phyloP scores from a whole-genome alignment of 2,329 filamentous ascomycete species.

The Fusarium albosuccineum region DNA sequence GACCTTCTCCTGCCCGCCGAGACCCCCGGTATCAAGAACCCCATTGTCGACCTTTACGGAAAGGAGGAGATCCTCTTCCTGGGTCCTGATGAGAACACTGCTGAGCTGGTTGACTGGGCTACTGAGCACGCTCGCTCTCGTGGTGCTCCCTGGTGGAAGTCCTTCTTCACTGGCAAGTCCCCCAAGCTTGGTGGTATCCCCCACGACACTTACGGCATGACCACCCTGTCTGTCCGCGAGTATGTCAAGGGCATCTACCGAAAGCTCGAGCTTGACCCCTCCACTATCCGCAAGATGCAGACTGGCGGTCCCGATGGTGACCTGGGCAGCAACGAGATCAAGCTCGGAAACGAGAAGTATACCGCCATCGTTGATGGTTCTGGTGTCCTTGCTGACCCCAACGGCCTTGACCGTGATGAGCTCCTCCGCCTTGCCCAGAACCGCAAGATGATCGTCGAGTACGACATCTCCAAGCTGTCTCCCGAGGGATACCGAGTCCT shows the following conservation, averaged over 20 bases:
- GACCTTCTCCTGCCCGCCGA: slow-evolving; percentile 90
- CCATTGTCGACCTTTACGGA: slow-evolving; percentile 93
- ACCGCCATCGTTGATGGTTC: slow-evolving; percentile 95
- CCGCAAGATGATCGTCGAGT: slow-evolving; percentile 90
- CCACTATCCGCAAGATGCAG: slow-evolving; percentile 91
- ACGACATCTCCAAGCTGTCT: slow-evolving; percentile 87
- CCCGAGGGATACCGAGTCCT: slow-evolving; percentile 90
- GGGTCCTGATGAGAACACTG: slow-evolving; percentile 99
- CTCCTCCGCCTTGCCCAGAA: slow-evolving; percentile 86
- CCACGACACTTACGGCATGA: slow-evolving; percentile 98
- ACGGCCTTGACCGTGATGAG: slow-evolving; percentile 87
- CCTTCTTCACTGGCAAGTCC: slow-evolving; percentile 99
- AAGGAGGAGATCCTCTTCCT: slow-evolving; percentile 98
- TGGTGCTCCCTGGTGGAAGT: slow-evolving; percentile 99
- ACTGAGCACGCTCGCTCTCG: slow-evolving; percentile 90
- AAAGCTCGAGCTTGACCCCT: slow-evolving; percentile 90
- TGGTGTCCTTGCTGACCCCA: slow-evolving; percentile 92
- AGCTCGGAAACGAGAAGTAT: slow-evolving; percentile 96
- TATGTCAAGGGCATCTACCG: slow-evolving; percentile 98
- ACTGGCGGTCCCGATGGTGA: slow-evolving; percentile 98
- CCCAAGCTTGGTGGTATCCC: slow-evolving; percentile 96
- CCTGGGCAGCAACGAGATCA: slow-evolving; percentile 96
- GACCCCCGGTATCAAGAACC: slow-evolving; percentile 98
- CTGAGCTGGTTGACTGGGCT: slow-evolving; percentile 98
- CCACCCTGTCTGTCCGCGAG: slow-evolving; percentile 93